Percentiles rank a stretch among this genome's conserved stretches.
Evolutionary conservation across 2,329 filamentous ascomycete genomes (phyloP).

Genomic region (Claviceps pazoutovae): DNA sequence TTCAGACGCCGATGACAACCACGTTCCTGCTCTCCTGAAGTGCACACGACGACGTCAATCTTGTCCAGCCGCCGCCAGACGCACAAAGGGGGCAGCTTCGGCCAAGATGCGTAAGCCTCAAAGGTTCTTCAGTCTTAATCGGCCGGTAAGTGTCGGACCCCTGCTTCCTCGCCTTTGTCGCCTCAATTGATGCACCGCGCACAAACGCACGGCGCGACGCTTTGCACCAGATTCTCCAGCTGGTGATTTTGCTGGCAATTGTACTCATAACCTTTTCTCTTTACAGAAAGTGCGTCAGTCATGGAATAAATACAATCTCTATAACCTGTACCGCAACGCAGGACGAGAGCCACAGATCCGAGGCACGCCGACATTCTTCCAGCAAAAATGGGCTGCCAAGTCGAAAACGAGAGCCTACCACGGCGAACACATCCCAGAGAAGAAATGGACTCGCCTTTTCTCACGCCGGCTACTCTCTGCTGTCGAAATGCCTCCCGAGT

Average conservation of each 20-base stretch:
- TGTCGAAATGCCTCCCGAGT: constrained; percentile 67
- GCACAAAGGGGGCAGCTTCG: constrained; percentile 13
- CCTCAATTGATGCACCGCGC: not conserved
- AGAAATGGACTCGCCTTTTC: constrained; percentile 92
- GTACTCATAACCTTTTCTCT: not conserved
- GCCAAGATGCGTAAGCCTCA: constrained; percentile 39
- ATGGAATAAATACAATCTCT: constrained; percentile 97
- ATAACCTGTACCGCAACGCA: constrained; percentile 51
- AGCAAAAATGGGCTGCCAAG: constrained; percentile 96
- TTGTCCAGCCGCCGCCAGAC: constrained; percentile 3
- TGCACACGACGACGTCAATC: constrained; percentile 1
- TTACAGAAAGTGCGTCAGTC: constrained; percentile 79
- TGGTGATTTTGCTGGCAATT: not conserved
- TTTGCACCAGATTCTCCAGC: not conserved
- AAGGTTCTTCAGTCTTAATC: constrained; percentile 53
- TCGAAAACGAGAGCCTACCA: constrained; percentile 74
- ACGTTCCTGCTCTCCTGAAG: constrained; percentile 2
- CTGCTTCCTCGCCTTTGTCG: not conserved
- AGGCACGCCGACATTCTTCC: constrained; percentile 62
- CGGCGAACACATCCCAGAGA: constrained; percentile 85
- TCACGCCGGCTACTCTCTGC: constrained; percentile 66
- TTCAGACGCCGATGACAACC: constrained; percentile 11
- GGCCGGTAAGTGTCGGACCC: constrained; percentile 38
- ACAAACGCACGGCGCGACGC: not conserved
- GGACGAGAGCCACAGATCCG: constrained; percentile 18